These are phyloP conservation scores for Psidium friedrichsthalianum DNA, from an alignment of 345 rosid genomes.

Conservation along the genomic window DNA sequence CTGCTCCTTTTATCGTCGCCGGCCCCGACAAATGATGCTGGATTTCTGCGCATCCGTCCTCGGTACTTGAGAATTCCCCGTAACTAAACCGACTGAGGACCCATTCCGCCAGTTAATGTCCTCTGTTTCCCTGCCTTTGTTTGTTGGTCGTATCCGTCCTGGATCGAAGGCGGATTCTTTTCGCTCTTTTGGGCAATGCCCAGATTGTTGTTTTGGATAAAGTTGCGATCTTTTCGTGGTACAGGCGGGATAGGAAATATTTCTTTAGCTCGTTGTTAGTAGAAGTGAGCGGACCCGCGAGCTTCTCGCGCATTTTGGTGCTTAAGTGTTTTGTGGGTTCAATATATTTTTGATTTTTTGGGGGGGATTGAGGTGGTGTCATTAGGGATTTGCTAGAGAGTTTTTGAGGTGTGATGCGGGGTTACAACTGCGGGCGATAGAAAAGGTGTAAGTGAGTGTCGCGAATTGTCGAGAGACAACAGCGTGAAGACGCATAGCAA, in stretches of 20 bases:
- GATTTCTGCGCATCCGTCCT: neutral
- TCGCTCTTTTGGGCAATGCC: neutral
- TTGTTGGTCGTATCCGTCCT: neutral
- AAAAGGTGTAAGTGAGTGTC: slow-evolving; percentile 24
- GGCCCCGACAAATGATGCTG: neutral
- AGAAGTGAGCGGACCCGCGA: neutral
- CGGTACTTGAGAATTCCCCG: neutral
- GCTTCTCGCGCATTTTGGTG: neutral
- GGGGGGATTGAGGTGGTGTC: neutral
- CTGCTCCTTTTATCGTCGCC: slow-evolving; percentile 3
- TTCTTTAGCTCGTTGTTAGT: neutral
- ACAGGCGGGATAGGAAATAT: neutral
- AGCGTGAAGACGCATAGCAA: slow-evolving; percentile 5
- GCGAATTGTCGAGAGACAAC: slow-evolving; percentile 25
- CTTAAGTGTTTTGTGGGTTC: neutral
- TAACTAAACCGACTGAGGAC: neutral
- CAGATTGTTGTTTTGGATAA: neutral
- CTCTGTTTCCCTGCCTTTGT: neutral
- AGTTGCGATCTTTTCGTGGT: neutral
- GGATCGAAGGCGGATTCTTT: neutral
- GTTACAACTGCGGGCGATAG: slow-evolving; percentile 33
- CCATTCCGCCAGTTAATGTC: neutral
- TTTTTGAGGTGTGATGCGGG: slow-evolving; percentile 38
- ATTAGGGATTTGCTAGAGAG: neutral
- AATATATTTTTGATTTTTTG: neutral